Conservation (phyloP, 345 rosid species). For the Erysimum cheiranthoides region DNA sequence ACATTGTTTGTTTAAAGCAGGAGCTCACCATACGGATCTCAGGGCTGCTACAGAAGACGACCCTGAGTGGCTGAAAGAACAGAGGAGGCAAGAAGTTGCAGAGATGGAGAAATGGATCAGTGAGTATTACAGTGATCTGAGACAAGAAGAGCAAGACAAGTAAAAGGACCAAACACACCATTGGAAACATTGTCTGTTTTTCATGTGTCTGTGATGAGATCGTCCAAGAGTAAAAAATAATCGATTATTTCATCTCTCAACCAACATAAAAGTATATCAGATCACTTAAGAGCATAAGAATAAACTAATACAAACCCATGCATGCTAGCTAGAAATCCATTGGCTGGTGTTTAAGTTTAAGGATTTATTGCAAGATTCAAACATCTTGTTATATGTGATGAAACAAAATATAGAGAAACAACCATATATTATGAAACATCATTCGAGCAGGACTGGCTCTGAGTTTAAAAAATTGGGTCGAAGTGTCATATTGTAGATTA, state of each 20-base stretch:
- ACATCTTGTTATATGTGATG: too few relatives aligned
- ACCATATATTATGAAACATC: too few relatives aligned
- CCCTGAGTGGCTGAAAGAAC: constrained; percentile 63
- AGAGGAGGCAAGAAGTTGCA: constrained; percentile 60
- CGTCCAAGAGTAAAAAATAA: too few relatives aligned
- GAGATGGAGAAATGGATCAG: constrained; percentile 57
- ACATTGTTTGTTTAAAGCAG: constrained; percentile 32
- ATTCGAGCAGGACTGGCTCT: too few relatives aligned
- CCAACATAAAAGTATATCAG: background rate
- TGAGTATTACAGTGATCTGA: constrained; percentile 55
- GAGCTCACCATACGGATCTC: constrained; percentile 71
- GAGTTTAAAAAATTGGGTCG: background rate
- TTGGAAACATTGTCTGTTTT: constrained; percentile 10
- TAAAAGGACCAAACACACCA: background rate
- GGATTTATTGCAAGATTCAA: too few relatives aligned
- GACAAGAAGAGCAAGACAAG: constrained; percentile 19
- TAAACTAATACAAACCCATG: background rate
- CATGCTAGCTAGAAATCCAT: background rate
- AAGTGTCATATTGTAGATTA: background rate
- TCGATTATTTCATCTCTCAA: background rate
- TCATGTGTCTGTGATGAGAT: background rate
- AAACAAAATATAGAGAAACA: too few relatives aligned
- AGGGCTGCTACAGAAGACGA: constrained; percentile 54
- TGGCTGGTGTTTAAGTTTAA: too few relatives aligned
- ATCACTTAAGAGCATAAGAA: background rate